Base-by-base conservation (phyloP, 2,329 filamentous ascomycete species). In the Microdochium nivale region DNA sequence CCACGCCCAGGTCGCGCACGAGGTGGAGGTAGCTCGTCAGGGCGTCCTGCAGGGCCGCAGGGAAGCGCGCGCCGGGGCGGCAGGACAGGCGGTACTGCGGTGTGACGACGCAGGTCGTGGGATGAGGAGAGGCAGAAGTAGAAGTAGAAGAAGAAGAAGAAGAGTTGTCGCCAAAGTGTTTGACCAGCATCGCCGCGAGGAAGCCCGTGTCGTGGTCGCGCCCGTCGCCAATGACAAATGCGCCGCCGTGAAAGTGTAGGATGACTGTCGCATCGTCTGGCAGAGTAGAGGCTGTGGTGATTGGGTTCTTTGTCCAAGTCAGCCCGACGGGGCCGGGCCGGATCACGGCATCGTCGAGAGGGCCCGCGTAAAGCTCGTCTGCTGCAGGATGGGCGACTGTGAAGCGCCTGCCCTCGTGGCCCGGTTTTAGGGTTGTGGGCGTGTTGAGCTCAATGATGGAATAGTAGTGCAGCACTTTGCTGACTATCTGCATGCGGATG, bases 1-100 rank as follows among this genome's bases (percentile, higher is more conserved):
- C 58, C 49, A 76, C 67, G 1, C 60, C 56, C 19, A 72, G 62
- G 2, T 63, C 62, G 32, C 66, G 58, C 32, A 74, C 50, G 1
- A 75, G 65, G 55, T 75, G 70, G 3, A 67, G 56, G 56, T 74
- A 74, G 1, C 66, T 55, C 0, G 72, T 69, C 43, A 77, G 54
- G 10, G 61, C 66, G 56, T 77, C 74, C 57, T 76, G 73, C 1
- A 76, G 58, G 0, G 70, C 69, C 2, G 73, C 73, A 4, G 74
- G 74, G 57, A 76, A 77, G n/a, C 52, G 52, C 21, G 40, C 33
- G 37, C 70, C 68, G 3, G 53, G 54, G 0, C 70, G 66, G 32
- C 71, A 66, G 0, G 63, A 67, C 14, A 77, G 67, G 1, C 75
- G 69, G 60, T 78, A 78, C 50, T 74, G 69, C 1, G 72, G 71